These are phyloP conservation scores for Zygosaccharomyces siamensis DNA, from an alignment of 805 yeast species.

Conservation along the genomic window DNA sequence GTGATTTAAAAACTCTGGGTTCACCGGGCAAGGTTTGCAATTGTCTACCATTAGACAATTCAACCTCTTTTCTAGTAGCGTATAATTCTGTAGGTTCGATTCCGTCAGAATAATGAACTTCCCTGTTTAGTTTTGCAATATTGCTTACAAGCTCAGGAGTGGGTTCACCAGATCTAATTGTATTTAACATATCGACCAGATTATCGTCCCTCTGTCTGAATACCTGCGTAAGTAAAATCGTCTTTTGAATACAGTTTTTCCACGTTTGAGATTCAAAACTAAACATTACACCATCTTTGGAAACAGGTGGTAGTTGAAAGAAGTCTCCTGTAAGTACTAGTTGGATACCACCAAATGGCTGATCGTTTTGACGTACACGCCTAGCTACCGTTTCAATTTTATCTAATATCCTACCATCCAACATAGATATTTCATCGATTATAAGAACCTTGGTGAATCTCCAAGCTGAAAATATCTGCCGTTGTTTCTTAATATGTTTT, in stretches of 20 bases:
- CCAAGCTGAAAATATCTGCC: constrained; percentile 46
- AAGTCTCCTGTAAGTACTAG: constrained; percentile 90
- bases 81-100: constrained; percentile 85
- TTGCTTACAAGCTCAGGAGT: constrained; percentile 43
- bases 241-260: constrained; percentile 56
- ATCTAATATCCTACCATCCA: constrained; percentile 72
- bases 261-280: constrained; percentile 76
- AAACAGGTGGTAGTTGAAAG: constrained; percentile 91
- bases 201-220: constrained; percentile 78
- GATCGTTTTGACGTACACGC: constrained; percentile 40
- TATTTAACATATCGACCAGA: constrained; percentile 74
- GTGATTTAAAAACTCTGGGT: constrained; percentile 41
- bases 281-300: constrained; percentile 45
- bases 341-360: constrained; percentile 94
- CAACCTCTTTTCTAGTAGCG: constrained; percentile 84
- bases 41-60: constrained; percentile 57
- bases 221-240: constrained; percentile 69
- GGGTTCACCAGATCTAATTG: constrained; percentile 69
- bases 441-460: constrained; percentile 60
- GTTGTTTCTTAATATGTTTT: constrained; percentile 17
- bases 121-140: constrained; percentile 54
- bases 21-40: constrained; percentile 48
- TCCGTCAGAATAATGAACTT: constrained; percentile 60
- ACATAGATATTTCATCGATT: constrained; percentile 93
- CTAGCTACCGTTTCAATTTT: constrained; percentile 71